Evolutionary conservation across 306 rosid genomes (phyloP).

Genomic region (Ochetophila trinervis): DNA sequence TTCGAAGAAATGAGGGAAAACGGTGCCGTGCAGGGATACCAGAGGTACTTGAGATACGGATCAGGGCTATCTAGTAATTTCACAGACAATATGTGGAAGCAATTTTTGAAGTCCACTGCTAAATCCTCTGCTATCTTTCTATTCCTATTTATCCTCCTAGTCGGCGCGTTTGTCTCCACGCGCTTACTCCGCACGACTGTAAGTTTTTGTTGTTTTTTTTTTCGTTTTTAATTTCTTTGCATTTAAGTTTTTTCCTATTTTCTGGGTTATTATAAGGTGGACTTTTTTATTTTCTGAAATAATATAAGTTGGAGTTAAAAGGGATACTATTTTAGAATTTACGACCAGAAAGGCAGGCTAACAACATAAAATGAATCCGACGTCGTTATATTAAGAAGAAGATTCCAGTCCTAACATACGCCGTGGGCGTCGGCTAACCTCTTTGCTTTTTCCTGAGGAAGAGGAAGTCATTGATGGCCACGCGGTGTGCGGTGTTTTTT

Average conservation of each 20-base stretch:
- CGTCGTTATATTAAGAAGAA: neutral
- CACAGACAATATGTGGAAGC: neutral
- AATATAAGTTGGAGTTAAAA: too few species aligned
- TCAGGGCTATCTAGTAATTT: neutral
- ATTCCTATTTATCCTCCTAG: neutral
- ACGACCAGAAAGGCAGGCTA: neutral
- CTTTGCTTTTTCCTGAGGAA: neutral
- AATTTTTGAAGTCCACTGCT: neutral
- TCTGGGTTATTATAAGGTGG: neutral
- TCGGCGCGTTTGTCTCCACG: conserved; percentile 9
- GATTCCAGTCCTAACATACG: conserved; percentile 1
- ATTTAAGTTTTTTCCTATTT: neutral
- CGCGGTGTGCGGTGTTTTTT: neutral
- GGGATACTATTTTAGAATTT: too few species aligned
- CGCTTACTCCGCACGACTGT: conserved; percentile 6
- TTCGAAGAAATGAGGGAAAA: neutral
- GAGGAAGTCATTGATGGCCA: neutral
- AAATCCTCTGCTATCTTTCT: neutral
- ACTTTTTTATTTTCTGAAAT: too few species aligned
- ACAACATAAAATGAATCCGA: neutral
- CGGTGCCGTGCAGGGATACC: conserved; percentile 10
- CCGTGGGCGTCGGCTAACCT: conserved; percentile 29
- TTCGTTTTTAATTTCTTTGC: neutral
- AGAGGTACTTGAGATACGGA: conserved; percentile 2
- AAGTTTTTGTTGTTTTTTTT: neutral